Base-by-base conservation (phyloP, 805 yeast species). In the Starmera quercuum region DNA sequence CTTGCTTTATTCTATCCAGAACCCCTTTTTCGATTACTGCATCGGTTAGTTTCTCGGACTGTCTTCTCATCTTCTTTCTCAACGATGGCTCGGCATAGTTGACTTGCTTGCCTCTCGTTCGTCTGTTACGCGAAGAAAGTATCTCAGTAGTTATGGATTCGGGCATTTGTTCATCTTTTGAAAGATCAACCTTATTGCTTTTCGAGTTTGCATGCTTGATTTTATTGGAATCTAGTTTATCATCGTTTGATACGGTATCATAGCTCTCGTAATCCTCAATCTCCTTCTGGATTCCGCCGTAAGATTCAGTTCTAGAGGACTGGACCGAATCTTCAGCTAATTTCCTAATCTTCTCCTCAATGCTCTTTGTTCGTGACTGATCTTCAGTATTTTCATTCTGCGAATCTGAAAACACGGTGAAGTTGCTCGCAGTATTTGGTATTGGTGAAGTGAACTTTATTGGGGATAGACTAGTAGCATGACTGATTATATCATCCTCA, bases 51-150 rank as follows among this genome's bases (percentile, higher is more conserved):
- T 67, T 65, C 20, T 63, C 79, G 0, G 77, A 64, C 22, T 74
- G 75, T 42, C 90, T 65, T 49, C 94, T 69, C 78, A 80, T 67
- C 49, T 82, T 83, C 12, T 68, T 71, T 26, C 82, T 63, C 34
- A 81, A 54, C 2, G 88, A 75, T 1, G 87, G 86, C 22, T 75
- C 64, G 14, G 75, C 75, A 46, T 84, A 84, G 51, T 76, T 73
- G 6, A 84, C 73, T 9, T 70, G 66, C 37, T 70, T 73, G 4
- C 75, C 68, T 16, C 75, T 59, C 17, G 85, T 63, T 36, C 75
- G 56, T 33, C 63, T 47, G 7, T 39, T 42, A 12, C 43, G 26
- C 18, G 39, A 41, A n/a, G 41, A 43, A 34, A 34, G 33, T 14
- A 32, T 49, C 16, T 47, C 43, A 1, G 46, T 40, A 20, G 45